A percentile compares a stretch with the other conserved stretches of the same genome.
Conservation (phyloP, 768 basidiomycete species). For the Mycena pura region DNA sequence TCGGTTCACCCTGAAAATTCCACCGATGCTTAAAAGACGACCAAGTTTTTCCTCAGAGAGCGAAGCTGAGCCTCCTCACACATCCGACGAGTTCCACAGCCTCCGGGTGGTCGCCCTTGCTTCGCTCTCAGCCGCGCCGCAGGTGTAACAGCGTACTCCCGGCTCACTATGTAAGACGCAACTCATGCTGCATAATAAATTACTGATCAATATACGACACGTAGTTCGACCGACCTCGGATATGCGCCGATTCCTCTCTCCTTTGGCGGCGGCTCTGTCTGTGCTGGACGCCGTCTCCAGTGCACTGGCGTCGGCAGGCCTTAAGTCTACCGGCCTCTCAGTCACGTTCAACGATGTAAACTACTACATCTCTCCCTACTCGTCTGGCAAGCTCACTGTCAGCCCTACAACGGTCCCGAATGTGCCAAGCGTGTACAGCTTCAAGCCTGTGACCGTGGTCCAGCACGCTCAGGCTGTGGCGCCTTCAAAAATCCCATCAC, state of each 20-base stretch:
- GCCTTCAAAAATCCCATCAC: conserved; percentile 5
- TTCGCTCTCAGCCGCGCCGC: too few species aligned
- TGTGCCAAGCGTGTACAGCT: conserved; percentile 12
- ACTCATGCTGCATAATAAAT: conserved; percentile 3
- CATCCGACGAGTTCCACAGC: too few species aligned
- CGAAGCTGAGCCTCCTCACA: too few species aligned
- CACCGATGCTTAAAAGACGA: too few species aligned
- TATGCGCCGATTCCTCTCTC: conserved; percentile 4
- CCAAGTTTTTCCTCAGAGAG: too few species aligned
- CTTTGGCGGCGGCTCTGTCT: conserved; percentile 4
- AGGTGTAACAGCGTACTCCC: too few species aligned
- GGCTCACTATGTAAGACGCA: conserved; percentile 1
- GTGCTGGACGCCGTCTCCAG: neutral
- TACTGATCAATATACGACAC: conserved; percentile 1
- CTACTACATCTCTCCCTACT: conserved; percentile 11
- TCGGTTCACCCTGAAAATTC: too few species aligned
- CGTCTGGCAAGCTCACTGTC: conserved; percentile 9
- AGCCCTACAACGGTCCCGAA: conserved; percentile 3
- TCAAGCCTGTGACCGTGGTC: conserved; percentile 11
- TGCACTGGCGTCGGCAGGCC: neutral
- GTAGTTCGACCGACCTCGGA: conserved; percentile 2
- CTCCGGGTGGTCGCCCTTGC: too few species aligned
- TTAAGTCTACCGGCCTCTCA: conserved; percentile 9
- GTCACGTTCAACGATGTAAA: conserved; percentile 7
- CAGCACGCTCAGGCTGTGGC: conserved; percentile 9